Base-by-base conservation (phyloP, 768 basidiomycete genomes). In the Calocybe indica region DNA sequence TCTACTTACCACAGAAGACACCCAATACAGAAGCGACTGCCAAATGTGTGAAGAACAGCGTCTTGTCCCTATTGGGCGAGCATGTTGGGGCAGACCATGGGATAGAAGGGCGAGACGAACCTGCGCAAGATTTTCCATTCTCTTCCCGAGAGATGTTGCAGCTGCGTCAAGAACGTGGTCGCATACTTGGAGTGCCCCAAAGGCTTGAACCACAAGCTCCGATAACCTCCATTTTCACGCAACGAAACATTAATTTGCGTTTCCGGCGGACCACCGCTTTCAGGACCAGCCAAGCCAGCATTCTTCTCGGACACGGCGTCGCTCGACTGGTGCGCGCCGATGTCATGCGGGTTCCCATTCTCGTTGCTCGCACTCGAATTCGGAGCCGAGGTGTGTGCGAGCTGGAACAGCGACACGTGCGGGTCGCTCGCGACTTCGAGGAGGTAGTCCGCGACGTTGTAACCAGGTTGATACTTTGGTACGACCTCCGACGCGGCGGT, bases 381-480 rank as follows among this genome's bases (percentile, higher is more conserved):
- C 46, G 36, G 22, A 22, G 22, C 22, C 22, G 22, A 22, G 4
- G 22, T 22, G 22, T 22, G 22, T 22, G 40, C 33, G 15, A 56
- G 41, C 47, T 62, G 67, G 69, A 80, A 78, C 1, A 80, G 61
- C 30, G 62, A 63, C 6, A 73, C 66, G 10, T 80, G 76, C 1
- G 80, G 74, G 42, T 80, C 79, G 56, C 80, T 85, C 1, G 92
- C 92, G 44, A 97, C 76, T 54, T 96, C 93, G 14, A 97, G 73
- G 8, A 96, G 75, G 58, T 94, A 89, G 61, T 97, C 94, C 0
- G 94, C 92, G 12, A 94, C 78, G 56, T 96, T 96, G 68, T 94
- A 93, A 0, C 90, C 92, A 42, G 81, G 73, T 6, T 79, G 85
- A 57, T 83, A 91, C 7, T 75, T 66, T 6, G 67, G 69, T 3